A percentile compares a stretch with the other conserved stretches of the same genome.
phyloP scores from a whole-genome alignment of 2,329 filamentous ascomycete genomes.

The Ophiostoma angusticollis region DNA sequence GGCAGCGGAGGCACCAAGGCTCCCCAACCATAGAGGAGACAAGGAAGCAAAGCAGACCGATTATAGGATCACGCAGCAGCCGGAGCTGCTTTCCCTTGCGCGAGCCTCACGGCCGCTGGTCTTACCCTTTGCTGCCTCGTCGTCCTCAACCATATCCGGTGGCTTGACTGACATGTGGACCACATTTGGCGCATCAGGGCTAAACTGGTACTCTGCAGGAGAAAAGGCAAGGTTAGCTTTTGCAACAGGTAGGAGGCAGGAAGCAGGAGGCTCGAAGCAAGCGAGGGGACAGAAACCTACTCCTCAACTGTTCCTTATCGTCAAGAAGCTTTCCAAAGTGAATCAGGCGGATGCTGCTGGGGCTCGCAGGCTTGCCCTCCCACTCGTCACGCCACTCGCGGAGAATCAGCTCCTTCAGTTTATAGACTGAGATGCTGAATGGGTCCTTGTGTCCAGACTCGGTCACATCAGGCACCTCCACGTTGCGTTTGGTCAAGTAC shows the following conservation, averaged over 20 bases:
- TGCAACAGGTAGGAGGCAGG: not conserved
- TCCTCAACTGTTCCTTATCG: conserved; percentile 73
- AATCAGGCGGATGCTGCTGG: conserved; percentile 81
- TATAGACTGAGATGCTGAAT: conserved; percentile 84
- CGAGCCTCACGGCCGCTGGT: conserved; percentile 27
- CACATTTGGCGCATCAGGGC: conserved; percentile 61
- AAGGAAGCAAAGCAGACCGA: too few species aligned
- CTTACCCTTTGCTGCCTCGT: conserved; percentile 58
- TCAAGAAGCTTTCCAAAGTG: conserved; percentile 84
- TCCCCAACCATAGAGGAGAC: not conserved
- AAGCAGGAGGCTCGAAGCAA: too few species aligned
- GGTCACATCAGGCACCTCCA: conserved; percentile 56
- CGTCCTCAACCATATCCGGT: conserved; percentile 70
- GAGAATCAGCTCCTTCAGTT: conserved; percentile 84
- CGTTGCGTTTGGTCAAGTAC: conserved; percentile 70
- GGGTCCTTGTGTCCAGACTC: conserved; percentile 55
- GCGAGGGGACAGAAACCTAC: too few species aligned
- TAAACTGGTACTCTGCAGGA: conserved; percentile 73
- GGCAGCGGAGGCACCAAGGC: too few species aligned
- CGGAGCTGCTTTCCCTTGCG: conserved; percentile 27
- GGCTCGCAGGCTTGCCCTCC: conserved; percentile 75
- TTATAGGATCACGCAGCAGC: conserved; percentile 42
- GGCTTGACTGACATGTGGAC: conserved; percentile 92
- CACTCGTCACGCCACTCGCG: conserved; percentile 88
- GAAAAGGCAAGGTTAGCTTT: too few species aligned